phyloP scores from a whole-genome alignment of 169 alveolate species.

The Theileria sp. region DNA sequence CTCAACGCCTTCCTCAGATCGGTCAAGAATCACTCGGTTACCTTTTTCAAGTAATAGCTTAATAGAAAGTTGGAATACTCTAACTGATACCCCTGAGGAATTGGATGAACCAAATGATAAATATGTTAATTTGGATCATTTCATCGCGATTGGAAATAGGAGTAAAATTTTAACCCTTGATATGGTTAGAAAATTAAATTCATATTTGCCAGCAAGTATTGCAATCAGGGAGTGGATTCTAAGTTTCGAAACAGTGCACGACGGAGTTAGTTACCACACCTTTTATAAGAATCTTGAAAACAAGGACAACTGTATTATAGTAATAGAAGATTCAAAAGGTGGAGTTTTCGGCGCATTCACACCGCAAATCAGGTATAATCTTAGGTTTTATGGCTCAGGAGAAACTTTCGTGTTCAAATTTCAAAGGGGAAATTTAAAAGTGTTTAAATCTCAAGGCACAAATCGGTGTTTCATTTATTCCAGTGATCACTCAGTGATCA shows the following conservation, averaged over 20 bases:
- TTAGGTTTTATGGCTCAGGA: constrained; percentile 82
- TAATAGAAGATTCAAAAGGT: constrained; percentile 79
- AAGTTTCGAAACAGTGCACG: constrained; percentile 69
- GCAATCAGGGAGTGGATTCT: constrained; percentile 76
- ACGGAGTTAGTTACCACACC: constrained; percentile 75
- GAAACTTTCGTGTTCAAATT: constrained; percentile 81
- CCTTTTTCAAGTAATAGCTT: constrained; percentile 54
- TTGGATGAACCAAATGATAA: not conserved
- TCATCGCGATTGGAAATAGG: not conserved
- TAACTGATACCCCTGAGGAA: not conserved
- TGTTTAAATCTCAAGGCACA: constrained; percentile 47
- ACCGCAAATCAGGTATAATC: constrained; percentile 70
- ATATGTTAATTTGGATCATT: not conserved
- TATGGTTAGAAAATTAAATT: constrained; percentile 67
- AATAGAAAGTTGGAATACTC: constrained; percentile 21
- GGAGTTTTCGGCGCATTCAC: constrained; percentile 83
- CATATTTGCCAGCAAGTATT: constrained; percentile 72
- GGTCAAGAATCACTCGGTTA: constrained; percentile 36
- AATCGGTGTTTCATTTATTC: constrained; percentile 58
- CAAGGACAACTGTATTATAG: constrained; percentile 77
- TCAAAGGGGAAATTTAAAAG: constrained; percentile 29
- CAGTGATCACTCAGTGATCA: constrained; percentile 46
- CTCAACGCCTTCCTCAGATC: constrained; percentile 1
- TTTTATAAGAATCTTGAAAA: constrained; percentile 75
- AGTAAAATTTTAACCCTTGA: constrained; percentile 56